phyloP scores from a whole-genome alignment of 1,139 yeast genomes.

The Pneumocystis carinii region DNA sequence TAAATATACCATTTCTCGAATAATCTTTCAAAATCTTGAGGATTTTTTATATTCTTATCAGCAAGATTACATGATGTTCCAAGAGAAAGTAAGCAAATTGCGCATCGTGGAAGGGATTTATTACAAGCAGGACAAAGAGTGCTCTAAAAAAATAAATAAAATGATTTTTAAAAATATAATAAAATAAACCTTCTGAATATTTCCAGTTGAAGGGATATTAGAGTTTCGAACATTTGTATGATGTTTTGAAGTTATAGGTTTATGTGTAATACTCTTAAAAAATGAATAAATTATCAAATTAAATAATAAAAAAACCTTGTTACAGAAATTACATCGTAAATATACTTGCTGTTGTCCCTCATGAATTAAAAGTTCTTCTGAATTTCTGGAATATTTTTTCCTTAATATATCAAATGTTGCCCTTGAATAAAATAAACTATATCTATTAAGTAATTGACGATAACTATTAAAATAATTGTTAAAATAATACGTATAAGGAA shows the following conservation, averaged over 20 bases:
- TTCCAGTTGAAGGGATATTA: constrained; percentile 8
- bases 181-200: constrained; percentile 1
- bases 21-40: constrained; percentile 6
- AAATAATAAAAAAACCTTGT: constrained; percentile 28
- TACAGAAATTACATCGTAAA: constrained; percentile 69
- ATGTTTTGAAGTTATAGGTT: constrained; percentile 1
- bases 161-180: background rate
- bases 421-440: constrained; percentile 63
- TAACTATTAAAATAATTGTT: constrained; percentile 31
- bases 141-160: constrained; percentile 2
- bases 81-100: constrained; percentile 67
- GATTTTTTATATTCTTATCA: constrained; percentile 13
- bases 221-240: constrained; percentile 8
- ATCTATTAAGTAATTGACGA: constrained; percentile 59
- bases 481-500: background rate
- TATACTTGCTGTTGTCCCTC: constrained; percentile 54
- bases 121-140: constrained; percentile 66
- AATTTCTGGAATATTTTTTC: constrained; percentile 44
- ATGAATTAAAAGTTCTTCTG: constrained; percentile 35
- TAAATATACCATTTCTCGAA: background rate
- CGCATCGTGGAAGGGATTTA: constrained; percentile 78
- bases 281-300: background rate
- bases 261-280: constrained; percentile 5
- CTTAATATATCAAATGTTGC: constrained; percentile 78
- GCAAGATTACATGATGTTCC: constrained; percentile 49